A percentile compares a stretch with the other conserved stretches of the same genome.
phyloP scores from a whole-genome alignment of 208 protist species.

The Crithidia acanthocephali region DNA sequence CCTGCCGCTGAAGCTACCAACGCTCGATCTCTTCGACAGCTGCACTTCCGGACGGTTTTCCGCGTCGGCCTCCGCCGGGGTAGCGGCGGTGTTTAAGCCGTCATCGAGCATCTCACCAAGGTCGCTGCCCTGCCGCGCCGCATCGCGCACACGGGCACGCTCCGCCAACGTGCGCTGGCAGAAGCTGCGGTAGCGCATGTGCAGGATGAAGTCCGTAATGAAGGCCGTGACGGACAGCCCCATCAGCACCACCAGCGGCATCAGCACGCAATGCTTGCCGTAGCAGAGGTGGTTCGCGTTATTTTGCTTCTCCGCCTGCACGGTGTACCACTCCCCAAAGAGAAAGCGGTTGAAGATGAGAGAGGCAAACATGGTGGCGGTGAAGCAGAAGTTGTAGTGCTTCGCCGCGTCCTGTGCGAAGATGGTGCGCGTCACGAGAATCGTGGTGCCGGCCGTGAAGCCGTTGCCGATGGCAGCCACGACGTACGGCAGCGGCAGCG shows the following conservation, averaged over 20 bases:
- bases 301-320: slow-evolving; percentile 55
- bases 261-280: slow-evolving; percentile 50
- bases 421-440: slow-evolving; percentile 70
- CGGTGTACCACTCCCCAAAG: slow-evolving; percentile 76
- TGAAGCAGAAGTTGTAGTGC: slow-evolving; percentile 74
- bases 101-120: neutral
- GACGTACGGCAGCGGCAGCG: slow-evolving; percentile 62
- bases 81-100: too few species aligned
- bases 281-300: slow-evolving; percentile 35
- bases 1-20: too few species aligned
- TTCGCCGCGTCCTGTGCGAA: slow-evolving; percentile 70
- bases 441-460: slow-evolving; percentile 36
- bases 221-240: slow-evolving; percentile 34
- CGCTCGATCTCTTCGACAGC: too few species aligned
- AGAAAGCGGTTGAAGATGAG: slow-evolving; percentile 67
- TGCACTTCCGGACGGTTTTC: too few species aligned
- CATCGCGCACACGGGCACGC: slow-evolving; percentile 44
- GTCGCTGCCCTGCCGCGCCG: neutral
- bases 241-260: slow-evolving; percentile 50
- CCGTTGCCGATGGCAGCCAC: slow-evolving; percentile 63
- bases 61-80: too few species aligned
- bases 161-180: slow-evolving; percentile 46
- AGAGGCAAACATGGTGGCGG: slow-evolving; percentile 36
- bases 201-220: slow-evolving; percentile 35
- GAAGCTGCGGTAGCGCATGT: slow-evolving; percentile 47